phyloP scores from a whole-genome alignment of 225 moss, liverwort and hornwort genomes.

The Rhytidiadelphus loreus region DNA sequence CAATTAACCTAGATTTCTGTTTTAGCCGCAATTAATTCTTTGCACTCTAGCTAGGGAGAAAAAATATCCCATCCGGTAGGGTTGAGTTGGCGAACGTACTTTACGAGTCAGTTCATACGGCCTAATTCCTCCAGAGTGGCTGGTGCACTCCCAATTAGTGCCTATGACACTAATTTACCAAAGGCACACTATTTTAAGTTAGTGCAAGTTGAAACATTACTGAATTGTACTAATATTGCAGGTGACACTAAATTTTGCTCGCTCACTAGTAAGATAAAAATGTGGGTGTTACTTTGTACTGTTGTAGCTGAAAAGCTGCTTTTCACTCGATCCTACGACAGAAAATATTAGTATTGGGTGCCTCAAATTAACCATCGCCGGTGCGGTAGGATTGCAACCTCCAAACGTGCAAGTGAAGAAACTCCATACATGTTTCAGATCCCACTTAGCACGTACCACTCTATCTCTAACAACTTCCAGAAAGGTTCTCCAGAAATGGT shows the following conservation, averaged over 20 bases:
- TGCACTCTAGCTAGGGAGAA: background rate
- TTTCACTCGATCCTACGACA: background rate
- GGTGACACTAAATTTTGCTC: background rate
- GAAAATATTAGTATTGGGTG: background rate
- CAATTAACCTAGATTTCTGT: background rate
- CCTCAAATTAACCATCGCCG: background rate
- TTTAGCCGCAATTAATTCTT: background rate
- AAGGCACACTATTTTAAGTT: background rate
- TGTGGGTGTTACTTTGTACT: background rate
- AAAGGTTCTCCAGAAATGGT: background rate
- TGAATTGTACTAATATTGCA: too few species aligned
- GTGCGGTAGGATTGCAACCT: background rate
- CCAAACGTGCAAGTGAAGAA: background rate
- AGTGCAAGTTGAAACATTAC: background rate
- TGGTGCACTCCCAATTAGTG: background rate
- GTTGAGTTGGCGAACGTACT: background rate
- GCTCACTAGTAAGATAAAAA: background rate
- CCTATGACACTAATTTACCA: background rate
- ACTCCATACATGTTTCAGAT: background rate
- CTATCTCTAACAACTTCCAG: background rate
- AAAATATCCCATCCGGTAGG: too few species aligned
- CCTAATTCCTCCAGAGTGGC: background rate
- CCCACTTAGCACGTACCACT: background rate
- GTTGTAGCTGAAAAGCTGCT: background rate
- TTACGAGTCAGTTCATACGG: background rate